These are phyloP conservation scores for Speleostelium caveatum DNA, from an alignment of 78 protist genomes.

Conservation along the genomic window DNA sequence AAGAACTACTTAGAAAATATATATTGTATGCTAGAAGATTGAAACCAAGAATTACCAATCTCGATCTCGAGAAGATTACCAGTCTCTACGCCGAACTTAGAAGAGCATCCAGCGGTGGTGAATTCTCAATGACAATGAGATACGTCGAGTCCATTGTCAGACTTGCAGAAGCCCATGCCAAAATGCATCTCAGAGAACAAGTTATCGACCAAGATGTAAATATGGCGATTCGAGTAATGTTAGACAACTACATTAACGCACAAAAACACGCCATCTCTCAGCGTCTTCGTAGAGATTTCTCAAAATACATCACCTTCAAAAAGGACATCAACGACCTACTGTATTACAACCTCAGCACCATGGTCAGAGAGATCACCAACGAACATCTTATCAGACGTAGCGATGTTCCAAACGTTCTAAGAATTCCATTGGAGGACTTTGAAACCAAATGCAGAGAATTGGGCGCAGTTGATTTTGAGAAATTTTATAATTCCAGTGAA, in stretches of 20 bases:
- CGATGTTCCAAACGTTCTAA: neutral
- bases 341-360: conserved; percentile 46
- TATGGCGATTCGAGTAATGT: conserved; percentile 93
- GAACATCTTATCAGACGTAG: neutral
- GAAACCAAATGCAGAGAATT: conserved; percentile 51
- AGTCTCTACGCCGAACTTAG: conserved; percentile 95
- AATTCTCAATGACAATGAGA: conserved; percentile 96
- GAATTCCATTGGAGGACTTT: conserved; percentile 43
- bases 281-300: conserved; percentile 68
- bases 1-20: conserved; percentile 96
- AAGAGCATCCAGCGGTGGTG: conserved; percentile 89
- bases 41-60: conserved; percentile 60
- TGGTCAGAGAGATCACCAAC: conserved; percentile 10
- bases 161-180: conserved; percentile 98
- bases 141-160: conserved; percentile 95
- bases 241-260: conserved; percentile 93
- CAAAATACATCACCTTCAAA: conserved; percentile 75
- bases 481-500: conserved; percentile 22
- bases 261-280: conserved; percentile 86
- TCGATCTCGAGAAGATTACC: conserved; percentile 85
- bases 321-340: conserved; percentile 92
- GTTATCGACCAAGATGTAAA: conserved; percentile 94
- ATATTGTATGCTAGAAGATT: conserved; percentile 79
- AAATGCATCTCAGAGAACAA: conserved; percentile 95
- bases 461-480: conserved; percentile 31